A percentile compares a stretch with the other conserved stretches of the same genome.
phyloP scores from a whole-genome alignment of 169 alveolate genomes.

The Ophryocystis elektroscirrha region DNA sequence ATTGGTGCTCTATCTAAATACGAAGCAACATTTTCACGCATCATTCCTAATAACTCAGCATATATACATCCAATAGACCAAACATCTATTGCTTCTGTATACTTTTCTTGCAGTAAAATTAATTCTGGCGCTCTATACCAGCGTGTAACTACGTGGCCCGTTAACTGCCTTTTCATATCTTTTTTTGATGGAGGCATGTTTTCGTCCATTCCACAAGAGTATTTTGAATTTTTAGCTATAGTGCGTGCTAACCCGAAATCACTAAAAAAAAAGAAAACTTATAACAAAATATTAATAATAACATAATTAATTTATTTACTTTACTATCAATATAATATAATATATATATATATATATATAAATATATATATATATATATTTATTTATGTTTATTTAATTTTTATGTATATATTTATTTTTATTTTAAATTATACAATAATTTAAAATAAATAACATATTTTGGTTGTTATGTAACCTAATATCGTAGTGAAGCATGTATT shows the following conservation, averaged over 20 bases:
- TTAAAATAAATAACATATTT: background rate
- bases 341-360: background rate
- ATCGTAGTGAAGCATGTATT: background rate
- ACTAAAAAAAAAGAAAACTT: too few relatives aligned
- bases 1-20: conserved; percentile 68
- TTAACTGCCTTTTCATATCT: conserved; percentile 63
- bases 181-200: too few relatives aligned
- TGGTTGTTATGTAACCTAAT: background rate
- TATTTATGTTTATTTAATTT: background rate
- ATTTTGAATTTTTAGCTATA: too few relatives aligned
- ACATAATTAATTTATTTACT: background rate
- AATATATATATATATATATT: background rate
- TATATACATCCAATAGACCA: conserved; percentile 93
- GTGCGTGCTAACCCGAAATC: too few relatives aligned
- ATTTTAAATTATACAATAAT: background rate
- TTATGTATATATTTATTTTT: background rate
- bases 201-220: too few relatives aligned
- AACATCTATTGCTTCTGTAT: conserved; percentile 89
- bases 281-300: background rate
- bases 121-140: conserved; percentile 99
- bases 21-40: conserved; percentile 58
- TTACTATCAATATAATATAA: background rate
- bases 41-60: conserved; percentile 70
- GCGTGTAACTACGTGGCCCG: conserved; percentile 88
- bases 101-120: conserved; percentile 76